Evolutionary conservation across 345 rosid species (phyloP).

Genomic region (Clarkia xantiana): DNA sequence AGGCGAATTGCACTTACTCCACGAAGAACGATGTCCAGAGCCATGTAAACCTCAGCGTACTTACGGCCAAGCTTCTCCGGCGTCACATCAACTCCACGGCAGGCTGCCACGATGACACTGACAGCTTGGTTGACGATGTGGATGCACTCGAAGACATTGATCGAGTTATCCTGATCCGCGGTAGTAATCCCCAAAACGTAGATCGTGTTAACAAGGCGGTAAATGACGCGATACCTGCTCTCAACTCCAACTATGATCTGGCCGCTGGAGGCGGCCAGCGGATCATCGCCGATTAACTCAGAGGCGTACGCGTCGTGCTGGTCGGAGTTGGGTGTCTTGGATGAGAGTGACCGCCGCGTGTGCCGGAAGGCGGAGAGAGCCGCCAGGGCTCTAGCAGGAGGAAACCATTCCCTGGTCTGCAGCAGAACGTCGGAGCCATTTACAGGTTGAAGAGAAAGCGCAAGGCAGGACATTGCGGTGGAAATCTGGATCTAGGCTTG

Average conservation of each 20-base stretch:
- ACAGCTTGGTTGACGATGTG: slow-evolving; percentile 94
- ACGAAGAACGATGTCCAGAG: slow-evolving; percentile 81
- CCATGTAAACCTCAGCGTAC: slow-evolving; percentile 97
- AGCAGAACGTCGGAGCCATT: slow-evolving; percentile 83
- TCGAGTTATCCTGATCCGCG: slow-evolving; percentile 75
- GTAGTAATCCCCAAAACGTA: slow-evolving; percentile 79
- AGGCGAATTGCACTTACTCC: slow-evolving; percentile 84
- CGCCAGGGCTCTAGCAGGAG: slow-evolving; percentile 79
- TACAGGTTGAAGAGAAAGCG: slow-evolving; percentile 77
- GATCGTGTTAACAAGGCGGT: slow-evolving; percentile 85
- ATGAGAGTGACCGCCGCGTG: slow-evolving; percentile 64
- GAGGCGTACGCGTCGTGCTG: slow-evolving; percentile 16
- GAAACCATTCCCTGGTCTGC: slow-evolving; percentile 92
- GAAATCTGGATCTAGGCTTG: neutral
- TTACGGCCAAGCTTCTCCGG: slow-evolving; percentile 84
- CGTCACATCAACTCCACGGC: slow-evolving; percentile 99
- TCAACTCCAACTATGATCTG: slow-evolving; percentile 96
- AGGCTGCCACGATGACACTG: slow-evolving; percentile 84
- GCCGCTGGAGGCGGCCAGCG: slow-evolving; percentile 88
- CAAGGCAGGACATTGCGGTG: slow-evolving; percentile 59
- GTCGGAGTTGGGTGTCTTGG: slow-evolving; percentile 19
- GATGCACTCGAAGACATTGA: slow-evolving; percentile 92
- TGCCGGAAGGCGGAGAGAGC: slow-evolving; percentile 93
- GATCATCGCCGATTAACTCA: slow-evolving; percentile 72
- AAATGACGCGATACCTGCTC: slow-evolving; percentile 87